Evolutionary conservation across 805 yeast species (phyloP), one percentile per base, ranked within the genome.

Genomic region (Kluyveromyces wickerhamii): DNA sequence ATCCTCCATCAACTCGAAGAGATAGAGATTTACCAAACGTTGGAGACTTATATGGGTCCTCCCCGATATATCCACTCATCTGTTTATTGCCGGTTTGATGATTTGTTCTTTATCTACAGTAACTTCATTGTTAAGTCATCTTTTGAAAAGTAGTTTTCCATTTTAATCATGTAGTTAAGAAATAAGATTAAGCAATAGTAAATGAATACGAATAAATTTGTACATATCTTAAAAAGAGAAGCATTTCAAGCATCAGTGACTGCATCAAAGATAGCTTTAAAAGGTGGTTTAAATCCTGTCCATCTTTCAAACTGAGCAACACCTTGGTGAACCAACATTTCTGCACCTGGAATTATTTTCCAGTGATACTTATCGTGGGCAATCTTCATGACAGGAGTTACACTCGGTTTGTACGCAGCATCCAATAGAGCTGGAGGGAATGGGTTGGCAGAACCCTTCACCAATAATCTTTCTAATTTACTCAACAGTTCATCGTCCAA

Each of bases 281-380:
- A 80, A 14, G 87, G 85, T 3, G 88, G 79, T 18, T 49, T 59
- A 32, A 68, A 56, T 0, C 81, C 80, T 8, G 82, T 84, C 79
- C 94, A 89, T 37, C 74, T 60, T 42, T 69, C 63, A 55, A 88
- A 87, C 62, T 92, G 98, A 44, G 72, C 84, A 32, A 83, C 78
- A 31, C 96, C 99, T 62, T 92, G 98, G 60, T 83, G 78, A 12
- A 88, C 87, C 43, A 92, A 70, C 92, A 94, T 83, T 51, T 87
- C 85, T 22, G 81, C 76, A 9, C 99, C 99, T 7, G 88, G 82
- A 44, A 89, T 71, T n/a, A 79, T 79, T n/a, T 66, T 67, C 95
- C 95, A 86, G 6, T 71, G 69, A 42, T 59, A 70, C 46, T 71
- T 65, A 20, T 69, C 72, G 19, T 54, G 54, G 6, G 96, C 95